Evolutionary conservation across 345 rosid species (phyloP).

Genomic region (Euclidium syriacum): DNA sequence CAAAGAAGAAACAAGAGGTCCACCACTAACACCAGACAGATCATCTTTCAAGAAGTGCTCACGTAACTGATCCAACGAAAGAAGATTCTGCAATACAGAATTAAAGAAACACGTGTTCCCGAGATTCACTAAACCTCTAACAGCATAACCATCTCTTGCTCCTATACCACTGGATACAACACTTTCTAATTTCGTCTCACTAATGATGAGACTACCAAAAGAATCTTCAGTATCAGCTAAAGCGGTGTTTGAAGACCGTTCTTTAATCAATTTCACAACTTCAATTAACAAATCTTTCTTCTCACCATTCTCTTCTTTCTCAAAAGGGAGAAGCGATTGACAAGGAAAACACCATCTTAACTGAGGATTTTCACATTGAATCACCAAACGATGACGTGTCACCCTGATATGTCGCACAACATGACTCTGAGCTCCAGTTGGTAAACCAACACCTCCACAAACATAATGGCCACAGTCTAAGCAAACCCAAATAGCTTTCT

Average conservation of each 20-base stretch:
- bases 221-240: constrained; percentile 54
- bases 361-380: constrained; percentile 79
- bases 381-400: constrained; percentile 61
- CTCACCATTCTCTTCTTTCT: constrained; percentile 62
- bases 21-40: constrained; percentile 33
- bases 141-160: constrained; percentile 47
- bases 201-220: constrained; percentile 53
- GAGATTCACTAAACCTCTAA: constrained; percentile 82
- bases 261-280: constrained; percentile 63
- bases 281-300: constrained; percentile 45
- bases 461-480: constrained; percentile 85
- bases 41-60: constrained; percentile 52
- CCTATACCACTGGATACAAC: constrained; percentile 34
- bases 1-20: constrained; percentile 63
- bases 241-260: constrained; percentile 29
- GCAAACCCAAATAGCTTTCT: constrained; percentile 83
- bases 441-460: constrained; percentile 91
- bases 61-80: constrained; percentile 56
- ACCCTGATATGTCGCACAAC: constrained; percentile 61
- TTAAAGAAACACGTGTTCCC: constrained; percentile 98
- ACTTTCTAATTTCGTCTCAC: constrained; percentile 40
- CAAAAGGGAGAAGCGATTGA: constrained; percentile 52
- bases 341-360: constrained; percentile 88
- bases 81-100: constrained; percentile 88
- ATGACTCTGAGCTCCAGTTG: constrained; percentile 72